phyloP scores from a whole-genome alignment of 2,329 filamentous ascomycete species.

The Fusarium continuum region DNA sequence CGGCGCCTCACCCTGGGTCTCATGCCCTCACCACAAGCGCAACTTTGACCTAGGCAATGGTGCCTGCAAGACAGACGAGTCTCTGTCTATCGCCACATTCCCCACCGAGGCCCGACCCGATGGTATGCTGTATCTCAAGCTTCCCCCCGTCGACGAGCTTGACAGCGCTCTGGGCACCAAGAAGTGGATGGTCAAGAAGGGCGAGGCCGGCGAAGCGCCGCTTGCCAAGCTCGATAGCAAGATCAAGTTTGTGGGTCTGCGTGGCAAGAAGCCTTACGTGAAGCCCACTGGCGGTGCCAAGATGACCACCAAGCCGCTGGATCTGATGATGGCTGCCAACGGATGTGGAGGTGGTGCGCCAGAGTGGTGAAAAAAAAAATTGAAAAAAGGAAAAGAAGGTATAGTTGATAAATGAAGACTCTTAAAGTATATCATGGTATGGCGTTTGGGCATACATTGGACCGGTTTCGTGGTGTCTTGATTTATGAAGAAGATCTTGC shows the following conservation, averaged over 20 bases:
- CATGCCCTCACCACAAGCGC: slow-evolving; percentile 88
- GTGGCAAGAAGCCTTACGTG: slow-evolving; percentile 55
- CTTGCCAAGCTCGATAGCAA: slow-evolving; percentile 58
- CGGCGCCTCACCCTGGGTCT: slow-evolving; percentile 72
- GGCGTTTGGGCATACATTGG: slow-evolving; percentile 15
- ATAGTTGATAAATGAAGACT: neutral
- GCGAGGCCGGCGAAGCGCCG: slow-evolving; percentile 60
- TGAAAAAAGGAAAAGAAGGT: slow-evolving; percentile 6
- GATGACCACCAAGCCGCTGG: slow-evolving; percentile 50
- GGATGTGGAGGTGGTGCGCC: slow-evolving; percentile 55
- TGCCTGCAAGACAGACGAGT: slow-evolving; percentile 76
- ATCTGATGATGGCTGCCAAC: slow-evolving; percentile 50
- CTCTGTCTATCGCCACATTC: slow-evolving; percentile 84
- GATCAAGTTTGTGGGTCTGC: slow-evolving; percentile 55
- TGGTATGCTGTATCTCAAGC: slow-evolving; percentile 80
- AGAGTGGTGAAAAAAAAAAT: slow-evolving; percentile 54
- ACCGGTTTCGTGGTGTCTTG: slow-evolving; percentile 1
- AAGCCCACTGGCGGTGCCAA: slow-evolving; percentile 46
- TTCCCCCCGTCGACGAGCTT: slow-evolving; percentile 83
- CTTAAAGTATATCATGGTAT: neutral
- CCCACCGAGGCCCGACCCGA: slow-evolving; percentile 76
- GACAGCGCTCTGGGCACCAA: slow-evolving; percentile 80
- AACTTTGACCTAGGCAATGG: slow-evolving; percentile 83
- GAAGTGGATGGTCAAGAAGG: slow-evolving; percentile 81
- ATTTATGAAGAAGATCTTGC: slow-evolving; percentile 1